These are phyloP conservation scores for Trichoderma sp. DNA, from an alignment of 2,329 filamentous ascomycete species.

Conservation along the genomic window DNA sequence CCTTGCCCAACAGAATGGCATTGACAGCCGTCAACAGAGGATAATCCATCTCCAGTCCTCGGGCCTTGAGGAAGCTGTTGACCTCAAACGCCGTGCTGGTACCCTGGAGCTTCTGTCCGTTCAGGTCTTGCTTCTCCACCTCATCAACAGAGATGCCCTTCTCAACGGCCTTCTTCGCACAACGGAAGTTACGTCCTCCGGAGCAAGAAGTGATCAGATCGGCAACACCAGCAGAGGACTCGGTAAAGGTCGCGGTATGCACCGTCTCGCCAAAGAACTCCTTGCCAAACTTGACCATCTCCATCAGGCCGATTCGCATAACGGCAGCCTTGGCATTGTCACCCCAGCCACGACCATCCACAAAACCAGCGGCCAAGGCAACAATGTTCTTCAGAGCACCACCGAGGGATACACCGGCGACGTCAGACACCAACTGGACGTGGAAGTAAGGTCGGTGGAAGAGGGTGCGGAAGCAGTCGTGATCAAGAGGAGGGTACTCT, in stretches of 20 bases:
- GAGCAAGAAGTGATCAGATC: conserved; percentile 94
- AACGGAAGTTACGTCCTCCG: conserved; percentile 90
- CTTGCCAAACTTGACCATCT: conserved; percentile 96
- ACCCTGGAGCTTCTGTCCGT: conserved; percentile 96
- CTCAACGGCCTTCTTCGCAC: conserved; percentile 84
- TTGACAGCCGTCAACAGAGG: conserved; percentile 91
- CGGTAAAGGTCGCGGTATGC: conserved; percentile 85
- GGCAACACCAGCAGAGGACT: conserved; percentile 91
- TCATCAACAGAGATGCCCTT: conserved; percentile 79
- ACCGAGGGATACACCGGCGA: conserved; percentile 93
- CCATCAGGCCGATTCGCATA: conserved; percentile 92
- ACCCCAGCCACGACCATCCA: conserved; percentile 94
- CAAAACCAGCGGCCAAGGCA: conserved; percentile 89
- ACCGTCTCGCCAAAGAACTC: conserved; percentile 87
- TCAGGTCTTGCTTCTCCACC: conserved; percentile 85
- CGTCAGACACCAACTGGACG: conserved; percentile 88
- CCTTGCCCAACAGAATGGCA: conserved; percentile 73
- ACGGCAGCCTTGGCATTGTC: conserved; percentile 99
- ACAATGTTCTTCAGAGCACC: conserved; percentile 98
- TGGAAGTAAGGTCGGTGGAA: conserved; percentile 99
- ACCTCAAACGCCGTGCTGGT: conserved; percentile 91
- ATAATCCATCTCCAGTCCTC: conserved; percentile 78
- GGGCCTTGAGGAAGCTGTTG: conserved; percentile 79
- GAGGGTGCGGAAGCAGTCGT: conserved; percentile 76
- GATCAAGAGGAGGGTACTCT: conserved; percentile 85